Conservation (phyloP, 2,329 filamentous ascomycete species). For the Aspergillus costaricaensis region DNA sequence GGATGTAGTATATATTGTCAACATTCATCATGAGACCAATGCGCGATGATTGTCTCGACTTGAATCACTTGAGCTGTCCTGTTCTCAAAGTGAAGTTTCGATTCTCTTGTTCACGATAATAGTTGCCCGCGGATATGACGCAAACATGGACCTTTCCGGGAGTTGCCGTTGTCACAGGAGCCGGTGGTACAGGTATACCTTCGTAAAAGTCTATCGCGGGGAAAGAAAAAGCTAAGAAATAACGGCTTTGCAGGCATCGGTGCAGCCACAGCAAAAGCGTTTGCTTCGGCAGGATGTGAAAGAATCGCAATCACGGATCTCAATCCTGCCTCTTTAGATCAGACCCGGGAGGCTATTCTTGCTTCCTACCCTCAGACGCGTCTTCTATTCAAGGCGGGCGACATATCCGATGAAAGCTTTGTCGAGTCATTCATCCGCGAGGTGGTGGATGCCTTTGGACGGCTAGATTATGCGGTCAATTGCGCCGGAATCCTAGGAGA, state of each 20-base stretch:
- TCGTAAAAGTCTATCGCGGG: too few species aligned
- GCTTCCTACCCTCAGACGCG: constrained; percentile 36
- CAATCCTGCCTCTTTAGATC: constrained; percentile 43
- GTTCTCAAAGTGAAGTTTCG: background rate
- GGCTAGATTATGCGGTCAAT: constrained; percentile 60
- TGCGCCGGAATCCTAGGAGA: constrained; percentile 54
- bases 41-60: too few species aligned
- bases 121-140: constrained; percentile 9
- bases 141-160: constrained; percentile 40
- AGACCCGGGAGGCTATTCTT: constrained; percentile 30
- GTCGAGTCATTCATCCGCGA: constrained; percentile 37
- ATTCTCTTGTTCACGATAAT: background rate
- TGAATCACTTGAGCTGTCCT: too few species aligned
- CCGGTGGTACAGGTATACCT: constrained; percentile 48
- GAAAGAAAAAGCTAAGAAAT: background rate
- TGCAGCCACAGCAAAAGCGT: constrained; percentile 54
- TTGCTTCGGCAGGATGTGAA: constrained; percentile 54
- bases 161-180: constrained; percentile 52
- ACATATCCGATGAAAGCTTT: constrained; percentile 53
- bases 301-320: constrained; percentile 59
- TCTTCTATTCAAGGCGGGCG: constrained; percentile 43
- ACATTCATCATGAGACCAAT: too few species aligned
- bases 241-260: constrained; percentile 52
- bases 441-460: constrained; percentile 42
- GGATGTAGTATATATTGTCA: background rate